These are phyloP conservation scores for Juglanconis sp. DNA, from an alignment of 2,329 filamentous ascomycete species.

Conservation along the genomic window DNA sequence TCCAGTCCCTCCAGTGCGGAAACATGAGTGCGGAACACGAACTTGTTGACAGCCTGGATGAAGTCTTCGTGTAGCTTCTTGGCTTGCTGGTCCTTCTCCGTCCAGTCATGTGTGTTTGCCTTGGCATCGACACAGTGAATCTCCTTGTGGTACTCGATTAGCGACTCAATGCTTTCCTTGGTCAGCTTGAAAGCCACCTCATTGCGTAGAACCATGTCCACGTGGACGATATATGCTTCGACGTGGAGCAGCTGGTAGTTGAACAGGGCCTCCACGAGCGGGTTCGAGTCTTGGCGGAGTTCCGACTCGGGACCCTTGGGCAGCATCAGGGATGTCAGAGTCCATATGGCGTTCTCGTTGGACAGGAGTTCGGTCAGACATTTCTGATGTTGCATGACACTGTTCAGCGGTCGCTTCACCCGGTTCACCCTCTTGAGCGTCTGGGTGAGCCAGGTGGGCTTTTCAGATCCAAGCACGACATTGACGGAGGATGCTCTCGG, in stretches of 20 bases:
- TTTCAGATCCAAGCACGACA: constrained; percentile 78
- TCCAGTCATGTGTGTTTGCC: constrained; percentile 88
- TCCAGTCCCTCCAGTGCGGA: constrained; percentile 91
- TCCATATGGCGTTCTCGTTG: constrained; percentile 89
- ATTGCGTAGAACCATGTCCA: constrained; percentile 97
- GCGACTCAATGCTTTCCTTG: constrained; percentile 84
- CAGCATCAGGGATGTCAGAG: constrained; percentile 86
- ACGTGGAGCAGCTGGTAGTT: constrained; percentile 92
- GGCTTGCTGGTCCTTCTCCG: constrained; percentile 91
- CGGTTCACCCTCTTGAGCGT: constrained; percentile 96
- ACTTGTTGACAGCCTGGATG: constrained; percentile 93
- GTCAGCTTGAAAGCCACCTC: constrained; percentile 99
- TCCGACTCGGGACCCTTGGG: constrained; percentile 85
- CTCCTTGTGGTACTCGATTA: constrained; percentile 95
- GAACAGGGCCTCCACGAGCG: constrained; percentile 80
- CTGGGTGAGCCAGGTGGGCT: constrained; percentile 94
- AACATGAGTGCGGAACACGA: constrained; percentile 87
- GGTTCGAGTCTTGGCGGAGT: constrained; percentile 76
- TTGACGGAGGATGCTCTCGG: constrained; percentile 87
- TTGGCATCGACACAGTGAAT: constrained; percentile 88
- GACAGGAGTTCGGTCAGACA: constrained; percentile 94
- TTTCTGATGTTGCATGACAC: constrained; percentile 89
- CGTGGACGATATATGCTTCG: constrained; percentile 96
- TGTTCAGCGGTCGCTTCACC: constrained; percentile 96
- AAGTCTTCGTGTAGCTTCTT: constrained; percentile 98